Base-by-base conservation (phyloP, 805 yeast species). In the Maudiozyma turicensis region DNA sequence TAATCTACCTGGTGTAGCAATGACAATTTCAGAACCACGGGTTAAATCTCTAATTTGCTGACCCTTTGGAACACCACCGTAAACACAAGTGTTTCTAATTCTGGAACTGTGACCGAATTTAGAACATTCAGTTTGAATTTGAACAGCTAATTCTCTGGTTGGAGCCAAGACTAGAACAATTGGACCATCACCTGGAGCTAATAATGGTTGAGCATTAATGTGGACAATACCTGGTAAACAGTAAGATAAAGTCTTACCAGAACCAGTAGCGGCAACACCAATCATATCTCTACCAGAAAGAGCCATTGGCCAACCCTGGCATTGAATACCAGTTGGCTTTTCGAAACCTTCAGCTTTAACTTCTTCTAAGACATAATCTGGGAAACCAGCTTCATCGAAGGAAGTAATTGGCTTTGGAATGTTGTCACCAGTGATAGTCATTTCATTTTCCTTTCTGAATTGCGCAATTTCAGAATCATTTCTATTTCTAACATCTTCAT, bases 251-350 rank as follows among this genome's bases (percentile, higher is more conserved):
- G 99, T 93, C 77, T 93, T 93, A 78, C 99, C 99, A 49, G 97
- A 90, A 73, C 99, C 99, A 58, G 99, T 93, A 59, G 96, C 85
- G 50, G 99, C 98, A 69, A 93, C 84, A 78, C 99, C 99, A 71
- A 93, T 86, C 91, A 93, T 85, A 69, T 93, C 98, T 74, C 98
- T 87, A 76, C 99, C 99, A 61, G 91, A 82, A 51, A 90, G 76
- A 64, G 99, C 99, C 99, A 93, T 93, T 55, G 99, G 99, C 99
- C 99, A 93, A 75, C 99, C 99, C 76, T 93, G 99, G 72, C 96
- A 88, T 75, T 93, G 99, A 65, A 93, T 93, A 57, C 88, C 89
- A 50, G 99, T 93, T 61, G 99, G 99, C 56, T 74, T 79, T 49
- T 83, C 93, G 74, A 93, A 93, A 53, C 98, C 98, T 72, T 86